Base-by-base conservation (phyloP, 2,329 filamentous ascomycete species). In the Aspergillus ochraceoroseus region DNA sequence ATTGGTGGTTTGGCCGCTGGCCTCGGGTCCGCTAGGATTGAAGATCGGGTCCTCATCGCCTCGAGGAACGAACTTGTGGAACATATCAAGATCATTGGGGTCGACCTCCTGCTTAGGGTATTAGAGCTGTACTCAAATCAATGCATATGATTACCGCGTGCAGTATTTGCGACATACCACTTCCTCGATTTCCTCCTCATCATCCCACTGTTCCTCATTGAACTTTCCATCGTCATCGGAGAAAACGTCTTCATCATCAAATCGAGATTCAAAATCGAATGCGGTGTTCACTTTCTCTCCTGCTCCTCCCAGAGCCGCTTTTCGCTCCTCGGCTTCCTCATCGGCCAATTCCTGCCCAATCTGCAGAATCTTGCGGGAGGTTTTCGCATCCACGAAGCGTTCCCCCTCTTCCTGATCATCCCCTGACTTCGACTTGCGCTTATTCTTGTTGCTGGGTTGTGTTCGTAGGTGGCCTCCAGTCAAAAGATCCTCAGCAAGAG, bases 311-410 rank as follows among this genome's bases (percentile, higher is more conserved):
- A 63, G 52, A 22, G 53, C 57, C 13, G 58, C 55, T 20, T 51
- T 57, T 23, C 57, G 57, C 51, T 79, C 73, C 22, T 72, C 71
- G 41, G 75, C 76, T 40, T 90, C 87, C 63, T 96, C 90, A 28
- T 92, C 87, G 9, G 80, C 83, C 9, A 98, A 73, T 59, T 95
- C 87, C 56, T 89, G 85, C 40, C 90, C 90, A 55, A 96, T 87
- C 52, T 85, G 80, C 46, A 98, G 63, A 61, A 98, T 98, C 57
- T 87, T 88, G 54, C 82, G 78, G 42, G 90, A 95, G 12, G 89
- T 82, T 62, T 87, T 89, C 43, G 88, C 82, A 64, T 95, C 89
- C 46, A 98, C 80, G 58, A 84, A 96, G 49, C 75, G 72, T 46
- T 85, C 79, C 45, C 77, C 75, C 43, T 79, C 75, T 7, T 75